phyloP scores from a whole-genome alignment of 164 flowering plant genomes.

The Cinnamomum chago region DNA sequence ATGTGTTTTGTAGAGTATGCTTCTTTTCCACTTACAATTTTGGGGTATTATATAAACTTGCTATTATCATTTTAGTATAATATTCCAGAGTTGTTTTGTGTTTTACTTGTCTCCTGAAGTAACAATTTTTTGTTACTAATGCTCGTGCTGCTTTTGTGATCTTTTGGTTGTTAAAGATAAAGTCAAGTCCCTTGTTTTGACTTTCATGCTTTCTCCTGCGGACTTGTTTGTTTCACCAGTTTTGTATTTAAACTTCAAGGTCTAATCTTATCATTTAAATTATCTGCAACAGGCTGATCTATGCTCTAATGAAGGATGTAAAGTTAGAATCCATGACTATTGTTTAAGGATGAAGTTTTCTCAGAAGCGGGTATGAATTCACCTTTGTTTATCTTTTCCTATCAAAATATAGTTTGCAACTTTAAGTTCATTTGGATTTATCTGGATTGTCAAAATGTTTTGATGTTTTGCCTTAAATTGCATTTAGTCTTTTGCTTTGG shows the following conservation, averaged over 20 bases:
- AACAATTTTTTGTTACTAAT: too few species aligned
- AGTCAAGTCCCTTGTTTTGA: too few species aligned
- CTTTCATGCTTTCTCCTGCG: too few species aligned
- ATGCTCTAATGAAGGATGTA: conserved; percentile 60
- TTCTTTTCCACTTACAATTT: too few species aligned
- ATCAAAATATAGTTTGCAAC: background rate
- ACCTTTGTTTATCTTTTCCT: background rate
- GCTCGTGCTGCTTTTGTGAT: too few species aligned
- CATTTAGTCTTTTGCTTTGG: background rate
- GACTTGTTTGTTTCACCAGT: background rate
- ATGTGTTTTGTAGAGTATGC: too few species aligned
- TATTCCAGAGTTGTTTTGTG: too few species aligned
- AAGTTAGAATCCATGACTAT: conserved; percentile 62
- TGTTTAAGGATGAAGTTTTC: conserved; percentile 64
- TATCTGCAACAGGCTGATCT: conserved; percentile 37
- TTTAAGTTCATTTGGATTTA: background rate
- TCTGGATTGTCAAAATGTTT: too few species aligned
- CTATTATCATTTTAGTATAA: too few species aligned
- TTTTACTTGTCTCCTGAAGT: too few species aligned
- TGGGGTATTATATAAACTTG: too few species aligned
- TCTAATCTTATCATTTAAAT: background rate
- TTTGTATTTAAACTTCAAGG: background rate
- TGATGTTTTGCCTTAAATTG: background rate
- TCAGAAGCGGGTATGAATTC: conserved; percentile 36
- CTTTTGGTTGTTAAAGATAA: too few species aligned